Evolutionary conservation across 192 early-diverging fungal genomes (phyloP).

Genomic region (Chytriomyces sp.): DNA sequence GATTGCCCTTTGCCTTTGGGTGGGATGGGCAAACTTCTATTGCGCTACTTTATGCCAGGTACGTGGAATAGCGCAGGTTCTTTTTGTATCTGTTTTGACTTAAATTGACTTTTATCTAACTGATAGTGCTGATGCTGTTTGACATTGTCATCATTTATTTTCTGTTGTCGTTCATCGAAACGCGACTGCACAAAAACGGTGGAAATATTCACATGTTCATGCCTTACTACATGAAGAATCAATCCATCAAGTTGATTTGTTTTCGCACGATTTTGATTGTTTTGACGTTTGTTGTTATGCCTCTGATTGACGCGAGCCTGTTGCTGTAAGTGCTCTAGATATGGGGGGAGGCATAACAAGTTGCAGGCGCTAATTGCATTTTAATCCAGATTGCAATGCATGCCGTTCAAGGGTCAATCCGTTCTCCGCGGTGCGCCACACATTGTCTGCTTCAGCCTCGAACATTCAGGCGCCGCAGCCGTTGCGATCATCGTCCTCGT

Average conservation of each 20-base stretch:
- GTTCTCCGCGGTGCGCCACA: slow-evolving; percentile 11
- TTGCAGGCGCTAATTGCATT: background rate
- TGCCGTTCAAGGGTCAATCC: background rate
- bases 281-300: slow-evolving; percentile 28
- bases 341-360: background rate
- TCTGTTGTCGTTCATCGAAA: background rate
- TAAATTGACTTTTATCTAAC: too few species aligned
- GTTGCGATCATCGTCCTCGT: slow-evolving; percentile 26
- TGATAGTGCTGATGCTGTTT: background rate
- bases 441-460: background rate
- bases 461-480: slow-evolving; percentile 8
- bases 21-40: slow-evolving; percentile 18
- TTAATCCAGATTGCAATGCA: slow-evolving; percentile 14
- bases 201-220: background rate
- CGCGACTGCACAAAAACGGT: background rate
- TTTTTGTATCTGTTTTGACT: too few species aligned
- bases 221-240: slow-evolving; percentile 23
- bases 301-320: slow-evolving; percentile 21
- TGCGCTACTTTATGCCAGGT: slow-evolving; percentile 28
- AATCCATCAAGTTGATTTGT: slow-evolving; percentile 15
- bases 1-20: slow-evolving; percentile 21
- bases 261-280: slow-evolving; percentile 1
- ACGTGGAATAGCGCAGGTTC: too few species aligned
- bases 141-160: slow-evolving; percentile 7
- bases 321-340: background rate